Evolutionary conservation across 2,329 filamentous ascomycete genomes (phyloP), one percentile per base, ranked within the genome.

Genomic region (Colletotrichum neosansevieriae): DNA sequence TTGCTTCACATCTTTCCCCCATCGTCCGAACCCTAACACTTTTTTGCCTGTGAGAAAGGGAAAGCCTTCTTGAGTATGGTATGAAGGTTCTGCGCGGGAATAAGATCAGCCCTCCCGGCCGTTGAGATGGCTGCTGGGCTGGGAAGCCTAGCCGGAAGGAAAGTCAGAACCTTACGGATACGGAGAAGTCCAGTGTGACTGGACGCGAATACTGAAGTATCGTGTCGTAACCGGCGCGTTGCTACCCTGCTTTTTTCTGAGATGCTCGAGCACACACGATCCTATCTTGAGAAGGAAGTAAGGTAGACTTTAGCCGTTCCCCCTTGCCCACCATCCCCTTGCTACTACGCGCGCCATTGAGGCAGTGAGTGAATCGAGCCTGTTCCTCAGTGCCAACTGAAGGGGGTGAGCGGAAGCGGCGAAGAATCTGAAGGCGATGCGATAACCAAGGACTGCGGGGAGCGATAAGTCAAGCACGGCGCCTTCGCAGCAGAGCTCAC

Each of bases 231-330:
- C 21, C 21, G 21, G 2, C 21, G 3, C 21, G 21, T 21, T 21
- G 21, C 21, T 21, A 21, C 21, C 21, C 21, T 21, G 24, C 49
- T 9, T 19, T 44, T 3, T 11, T 44, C 21, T 50, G 21, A 11
- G 21, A 51, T 32, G 49, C 49, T 29, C 21, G 49, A 45, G 24
- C 56, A 51, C 56, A 56, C 53, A 59, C 21, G 44, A 45, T 38
- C 58, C 10, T 29, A 21, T 47, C n/a, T 12, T 57, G 13, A 21
- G 36, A 36, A 3, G 45, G 44, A 51, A 63, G 44, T 45, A 57
- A 67, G 58, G 44, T 61, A 51, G 44, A 19, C 21, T 67, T 19
- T 51, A 59, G n/a, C 40, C 60, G 19, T 63, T 38, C 10, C 36
- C 36, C 36, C 21, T 19, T n/a, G 6, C 40, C 24, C 24, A 29